Evolutionary conservation across 805 yeast genomes (phyloP).

Genomic region (Saturnispora serradocipensis): DNA sequence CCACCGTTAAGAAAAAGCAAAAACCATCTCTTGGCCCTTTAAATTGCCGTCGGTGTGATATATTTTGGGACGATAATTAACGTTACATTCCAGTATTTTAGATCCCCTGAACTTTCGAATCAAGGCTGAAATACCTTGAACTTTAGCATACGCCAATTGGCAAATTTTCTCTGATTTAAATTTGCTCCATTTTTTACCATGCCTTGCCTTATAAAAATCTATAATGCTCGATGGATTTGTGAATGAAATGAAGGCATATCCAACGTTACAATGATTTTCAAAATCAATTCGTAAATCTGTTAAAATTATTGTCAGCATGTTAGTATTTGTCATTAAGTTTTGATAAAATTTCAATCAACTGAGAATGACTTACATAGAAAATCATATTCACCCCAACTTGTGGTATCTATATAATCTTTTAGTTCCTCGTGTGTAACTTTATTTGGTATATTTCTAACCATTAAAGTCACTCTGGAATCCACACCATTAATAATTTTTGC

Average conservation of each 20-base stretch:
- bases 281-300: conserved; percentile 42
- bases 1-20: conserved; percentile 24
- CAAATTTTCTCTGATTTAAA: conserved; percentile 43
- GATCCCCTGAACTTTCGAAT: conserved; percentile 42
- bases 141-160: conserved; percentile 42
- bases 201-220: conserved; percentile 35
- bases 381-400: conserved; percentile 31
- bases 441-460: conserved; percentile 49
- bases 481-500: conserved; percentile 31
- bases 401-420: conserved; percentile 36
- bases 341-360: background rate
- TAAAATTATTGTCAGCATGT: background rate
- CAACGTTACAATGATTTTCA: conserved; percentile 44
- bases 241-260: conserved; percentile 47
- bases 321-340: conserved; percentile 6
- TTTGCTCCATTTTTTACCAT: conserved; percentile 39
- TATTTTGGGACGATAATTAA: conserved; percentile 39
- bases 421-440: conserved; percentile 38
- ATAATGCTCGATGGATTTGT: conserved; percentile 35
- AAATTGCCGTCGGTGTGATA: conserved; percentile 35
- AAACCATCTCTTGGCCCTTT: conserved; percentile 34
- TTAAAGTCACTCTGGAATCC: conserved; percentile 40
- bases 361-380: conserved; percentile 29
- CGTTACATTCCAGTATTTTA: conserved; percentile 37
- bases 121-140: conserved; percentile 39